A percentile compares a stretch with the other conserved stretches of the same genome.
phyloP scores from a whole-genome alignment of 1,139 yeast genomes.

The Geotrichum bryndzae region DNA sequence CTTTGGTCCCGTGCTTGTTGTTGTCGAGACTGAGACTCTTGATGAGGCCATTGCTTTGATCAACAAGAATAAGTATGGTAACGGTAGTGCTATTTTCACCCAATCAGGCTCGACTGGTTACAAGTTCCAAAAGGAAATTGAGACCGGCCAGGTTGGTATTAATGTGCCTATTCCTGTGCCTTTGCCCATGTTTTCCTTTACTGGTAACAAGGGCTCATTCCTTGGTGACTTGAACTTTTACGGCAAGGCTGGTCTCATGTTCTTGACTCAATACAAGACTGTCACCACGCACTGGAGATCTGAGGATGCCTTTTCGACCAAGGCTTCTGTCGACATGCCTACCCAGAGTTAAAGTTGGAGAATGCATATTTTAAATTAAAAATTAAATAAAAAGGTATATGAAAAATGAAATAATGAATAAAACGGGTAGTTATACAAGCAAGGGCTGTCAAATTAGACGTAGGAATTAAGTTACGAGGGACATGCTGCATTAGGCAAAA shows the following conservation, averaged over 20 bases:
- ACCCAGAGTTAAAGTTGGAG: conserved; percentile 22
- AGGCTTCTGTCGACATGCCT: conserved; percentile 51
- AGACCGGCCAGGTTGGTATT: conserved; percentile 74
- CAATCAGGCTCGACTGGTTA: conserved; percentile 63
- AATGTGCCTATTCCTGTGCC: conserved; percentile 85
- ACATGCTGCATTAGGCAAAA: background rate
- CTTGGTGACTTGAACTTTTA: conserved; percentile 75
- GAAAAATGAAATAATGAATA: background rate
- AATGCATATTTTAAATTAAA: background rate
- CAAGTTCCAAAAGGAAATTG: conserved; percentile 63
- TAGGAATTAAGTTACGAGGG: background rate
- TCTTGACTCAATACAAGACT: conserved; percentile 72
- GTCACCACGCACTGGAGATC: conserved; percentile 67
- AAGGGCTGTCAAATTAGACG: background rate
- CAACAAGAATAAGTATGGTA: conserved; percentile 63
- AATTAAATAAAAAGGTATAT: background rate
- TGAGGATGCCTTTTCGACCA: conserved; percentile 48
- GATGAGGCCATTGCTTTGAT: conserved; percentile 68
- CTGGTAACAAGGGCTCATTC: conserved; percentile 73
- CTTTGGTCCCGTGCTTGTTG: conserved; percentile 68
- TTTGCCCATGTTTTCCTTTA: conserved; percentile 74
- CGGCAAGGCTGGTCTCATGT: conserved; percentile 68
- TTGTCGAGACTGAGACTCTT: conserved; percentile 57
- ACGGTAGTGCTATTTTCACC: conserved; percentile 69
- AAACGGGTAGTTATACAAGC: background rate